Base-by-base conservation (phyloP, 1,284 basidiomycete genomes). In the Trichosporon faecale region DNA sequence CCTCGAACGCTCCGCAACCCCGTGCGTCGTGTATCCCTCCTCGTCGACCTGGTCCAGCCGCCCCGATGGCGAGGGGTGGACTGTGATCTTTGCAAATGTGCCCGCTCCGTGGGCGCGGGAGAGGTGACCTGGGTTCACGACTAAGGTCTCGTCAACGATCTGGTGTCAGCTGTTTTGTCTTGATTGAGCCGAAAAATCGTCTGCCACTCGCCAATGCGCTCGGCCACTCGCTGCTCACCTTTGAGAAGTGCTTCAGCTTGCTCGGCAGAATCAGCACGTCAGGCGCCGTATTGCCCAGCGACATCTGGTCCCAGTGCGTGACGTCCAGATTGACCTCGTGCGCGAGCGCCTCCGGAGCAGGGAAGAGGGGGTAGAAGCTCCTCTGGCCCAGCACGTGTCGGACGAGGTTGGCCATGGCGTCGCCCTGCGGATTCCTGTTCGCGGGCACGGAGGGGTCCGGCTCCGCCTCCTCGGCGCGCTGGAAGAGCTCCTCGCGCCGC, bases 321-420 rank as follows among this genome's bases (percentile, higher is more conserved):
- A 95, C 86, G 78, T 96, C 94, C 31, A 98, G 86, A 77, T 95
- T 95, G 67, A 97, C 89, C 77, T 94, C 93, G 40, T 87, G 86
- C 0, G 90, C 85, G 18, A 91, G 83, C 2, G 91, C 89, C 16
- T 87, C 80, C 0, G 96, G 94, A 0, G 90, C 88, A 2, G 96
- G 96, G 80, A 96, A 98, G 60, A 98, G 82, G 0, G 97, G 97
- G 81, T 99, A 99, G 84, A 98, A 97, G 78, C 91, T 95, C 77
- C 93, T 86, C 78, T 99, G 96, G 66, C 91, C 88, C 8, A 98
- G 84, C 6, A 99, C 77, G 76, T 95, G 91, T 21, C 94, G 87
- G 72, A 91, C 91, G 4, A 91, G 83, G 75, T 90, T 90, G 7
- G 89, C 88, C 88, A 98, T 93, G 2, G 87, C 79, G 79, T 98